Percentiles rank a stretch among this genome's conserved stretches.
Evolutionary conservation across 257 asterid species (phyloP).

Genomic region (Capsicum rhomboideum): DNA sequence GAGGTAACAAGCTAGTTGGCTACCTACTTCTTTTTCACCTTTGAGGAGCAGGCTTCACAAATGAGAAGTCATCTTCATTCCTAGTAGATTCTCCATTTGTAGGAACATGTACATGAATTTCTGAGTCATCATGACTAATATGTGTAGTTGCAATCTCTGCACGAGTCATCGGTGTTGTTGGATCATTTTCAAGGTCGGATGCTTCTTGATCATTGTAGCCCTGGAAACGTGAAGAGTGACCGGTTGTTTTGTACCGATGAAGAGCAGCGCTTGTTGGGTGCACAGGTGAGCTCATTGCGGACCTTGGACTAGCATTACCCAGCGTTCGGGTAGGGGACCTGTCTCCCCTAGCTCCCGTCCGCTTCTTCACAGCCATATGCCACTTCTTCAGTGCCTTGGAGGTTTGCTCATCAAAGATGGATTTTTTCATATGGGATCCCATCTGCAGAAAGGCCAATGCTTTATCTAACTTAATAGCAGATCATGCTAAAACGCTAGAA

Average conservation of each 20-base stretch:
- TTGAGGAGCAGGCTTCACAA: conserved; percentile 43
- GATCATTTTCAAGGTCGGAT: conserved; percentile 55
- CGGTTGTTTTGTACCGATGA: conserved; percentile 61
- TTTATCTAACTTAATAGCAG: background rate
- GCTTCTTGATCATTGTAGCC: conserved; percentile 34
- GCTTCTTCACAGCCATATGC: conserved; percentile 87
- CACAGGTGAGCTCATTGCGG: conserved; percentile 59
- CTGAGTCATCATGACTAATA: conserved; percentile 19
- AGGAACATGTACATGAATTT: conserved; percentile 13
- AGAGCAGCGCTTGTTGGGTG: conserved; percentile 42
- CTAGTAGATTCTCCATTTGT: conserved; percentile 15
- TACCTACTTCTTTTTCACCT: conserved; percentile 19
- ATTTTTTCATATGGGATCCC: conserved; percentile 84
- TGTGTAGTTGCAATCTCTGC: conserved; percentile 35
- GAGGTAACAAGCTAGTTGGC: background rate
- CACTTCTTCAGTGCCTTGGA: conserved; percentile 85
- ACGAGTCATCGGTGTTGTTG: conserved; percentile 32
- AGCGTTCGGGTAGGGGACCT: conserved; percentile 45
- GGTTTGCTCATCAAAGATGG: conserved; percentile 87
- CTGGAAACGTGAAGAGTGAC: conserved; percentile 37
- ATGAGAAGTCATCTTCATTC: conserved; percentile 63
- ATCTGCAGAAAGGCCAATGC: conserved; percentile 32
- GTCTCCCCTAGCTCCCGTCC: conserved; percentile 33
- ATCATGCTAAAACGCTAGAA: background rate
- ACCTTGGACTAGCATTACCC: conserved; percentile 59